Evolutionary conservation across 768 basidiomycete species (phyloP).

Genomic region (Mycena chlorophos): DNA sequence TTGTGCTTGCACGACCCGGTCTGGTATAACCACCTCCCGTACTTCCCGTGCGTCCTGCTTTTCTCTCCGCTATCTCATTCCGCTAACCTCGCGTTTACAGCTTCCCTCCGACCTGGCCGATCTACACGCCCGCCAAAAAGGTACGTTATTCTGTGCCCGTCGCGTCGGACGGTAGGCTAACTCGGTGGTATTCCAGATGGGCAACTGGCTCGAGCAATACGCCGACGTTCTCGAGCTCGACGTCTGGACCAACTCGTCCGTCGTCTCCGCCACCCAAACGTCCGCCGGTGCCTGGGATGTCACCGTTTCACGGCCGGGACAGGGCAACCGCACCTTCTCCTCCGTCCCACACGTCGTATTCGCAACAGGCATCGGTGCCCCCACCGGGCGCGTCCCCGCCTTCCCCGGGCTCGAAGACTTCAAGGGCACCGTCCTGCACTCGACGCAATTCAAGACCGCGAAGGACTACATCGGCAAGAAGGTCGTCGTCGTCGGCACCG

Average conservation of each 20-base stretch:
- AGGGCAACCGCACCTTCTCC: conserved; percentile 34
- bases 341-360: conserved; percentile 52
- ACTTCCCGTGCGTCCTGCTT: conserved; percentile 34
- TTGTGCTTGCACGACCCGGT: conserved; percentile 68
- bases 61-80: background rate
- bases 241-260: conserved; percentile 47
- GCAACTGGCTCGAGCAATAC: conserved; percentile 56
- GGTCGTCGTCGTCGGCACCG: conserved; percentile 68
- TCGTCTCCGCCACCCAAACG: conserved; percentile 34
- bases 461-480: conserved; percentile 58
- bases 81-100: conserved; percentile 10
- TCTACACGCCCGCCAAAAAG: conserved; percentile 45
- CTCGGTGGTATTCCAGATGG: conserved; percentile 15
- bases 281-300: conserved; percentile 41
- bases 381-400: conserved; percentile 44
- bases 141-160: conserved; percentile 45
- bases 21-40: conserved; percentile 53
- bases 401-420: conserved; percentile 41
- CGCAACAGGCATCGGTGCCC: conserved; percentile 53
- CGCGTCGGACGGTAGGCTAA: background rate
- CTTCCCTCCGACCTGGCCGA: conserved; percentile 49
- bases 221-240: conserved; percentile 52
- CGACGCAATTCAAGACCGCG: conserved; percentile 50
- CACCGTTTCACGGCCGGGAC: conserved; percentile 33
- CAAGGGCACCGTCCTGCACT: conserved; percentile 39